Conservation (phyloP, 208 protist genomes). For the Wallacemonas rigidus region DNA sequence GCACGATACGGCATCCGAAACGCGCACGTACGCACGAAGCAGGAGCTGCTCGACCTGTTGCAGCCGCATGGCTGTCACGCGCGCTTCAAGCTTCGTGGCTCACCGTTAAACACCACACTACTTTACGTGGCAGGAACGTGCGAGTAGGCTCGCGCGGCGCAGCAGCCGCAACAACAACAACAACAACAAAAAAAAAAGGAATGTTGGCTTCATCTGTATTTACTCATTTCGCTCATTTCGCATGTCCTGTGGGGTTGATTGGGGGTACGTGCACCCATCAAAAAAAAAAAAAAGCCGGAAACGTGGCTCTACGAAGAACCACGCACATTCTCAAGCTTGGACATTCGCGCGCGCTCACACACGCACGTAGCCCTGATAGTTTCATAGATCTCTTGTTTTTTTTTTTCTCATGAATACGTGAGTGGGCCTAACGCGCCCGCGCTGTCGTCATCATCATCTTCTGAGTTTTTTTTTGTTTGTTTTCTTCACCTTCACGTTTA, state of each 20-base stretch:
- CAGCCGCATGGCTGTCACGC: conserved; percentile 27
- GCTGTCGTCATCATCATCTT: conserved; percentile 1
- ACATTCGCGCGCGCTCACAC: neutral
- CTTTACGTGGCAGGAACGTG: conserved; percentile 17
- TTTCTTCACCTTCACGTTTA: conserved; percentile 12
- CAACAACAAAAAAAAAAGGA: too few relatives aligned
- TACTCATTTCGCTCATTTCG: neutral
- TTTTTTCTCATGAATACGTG: neutral
- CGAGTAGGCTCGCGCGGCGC: neutral
- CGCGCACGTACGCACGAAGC: conserved; percentile 48
- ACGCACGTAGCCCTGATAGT: neutral
- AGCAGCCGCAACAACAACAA: too few relatives aligned
- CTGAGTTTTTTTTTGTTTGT: conserved; percentile 14
- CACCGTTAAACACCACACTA: conserved; percentile 77
- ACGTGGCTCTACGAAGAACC: neutral
- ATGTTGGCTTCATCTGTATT: too few relatives aligned
- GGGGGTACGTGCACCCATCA: neutral
- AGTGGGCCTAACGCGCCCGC: too few relatives aligned
- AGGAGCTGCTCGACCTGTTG: conserved; percentile 38
- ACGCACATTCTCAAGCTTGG: neutral
- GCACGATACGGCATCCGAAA: conserved; percentile 35
- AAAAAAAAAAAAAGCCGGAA: neutral
- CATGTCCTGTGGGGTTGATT: neutral
- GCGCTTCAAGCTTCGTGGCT: conserved; percentile 72
- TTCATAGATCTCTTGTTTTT: neutral